A percentile compares a stretch with the other conserved stretches of the same genome.
Evolutionary conservation across 352 stramenopile genomes (phyloP).

Genomic region (Pythium monospermum): DNA sequence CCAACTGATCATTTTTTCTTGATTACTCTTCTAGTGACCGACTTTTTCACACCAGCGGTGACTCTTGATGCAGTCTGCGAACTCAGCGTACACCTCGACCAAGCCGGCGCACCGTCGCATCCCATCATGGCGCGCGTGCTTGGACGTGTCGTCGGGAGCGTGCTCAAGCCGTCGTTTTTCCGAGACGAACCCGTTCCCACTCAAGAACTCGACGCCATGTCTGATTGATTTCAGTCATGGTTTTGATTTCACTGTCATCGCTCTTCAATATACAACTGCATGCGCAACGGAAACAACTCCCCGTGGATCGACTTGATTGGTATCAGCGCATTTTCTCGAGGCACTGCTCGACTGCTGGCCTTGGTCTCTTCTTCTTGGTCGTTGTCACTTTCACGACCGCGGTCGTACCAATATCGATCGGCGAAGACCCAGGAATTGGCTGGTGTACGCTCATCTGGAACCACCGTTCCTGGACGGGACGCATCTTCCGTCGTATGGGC

Average conservation of each 20-base stretch:
- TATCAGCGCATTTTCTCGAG: constrained; percentile 29
- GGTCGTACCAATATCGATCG: constrained; percentile 51
- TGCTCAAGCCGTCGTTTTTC: constrained; percentile 14
- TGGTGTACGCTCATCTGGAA: constrained; percentile 34
- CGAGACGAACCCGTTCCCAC: background rate
- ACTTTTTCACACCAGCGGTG: constrained; percentile 8
- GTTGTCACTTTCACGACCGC: constrained; percentile 1
- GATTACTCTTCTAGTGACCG: background rate
- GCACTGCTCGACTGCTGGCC: constrained; percentile 8
- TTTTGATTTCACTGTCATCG: background rate
- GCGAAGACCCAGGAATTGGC: constrained; percentile 69
- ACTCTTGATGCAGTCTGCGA: constrained; percentile 16
- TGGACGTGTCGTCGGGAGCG: background rate
- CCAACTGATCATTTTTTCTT: background rate
- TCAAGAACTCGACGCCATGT: too few species aligned
- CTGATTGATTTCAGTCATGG: background rate
- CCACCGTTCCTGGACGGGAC: constrained; percentile 23
- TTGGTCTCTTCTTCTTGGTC: constrained; percentile 14
- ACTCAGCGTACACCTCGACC: constrained; percentile 12
- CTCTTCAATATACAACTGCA: constrained; percentile 63
- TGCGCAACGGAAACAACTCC: constrained; percentile 32
- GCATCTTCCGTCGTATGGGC: constrained; percentile 53
- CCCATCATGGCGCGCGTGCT: background rate
- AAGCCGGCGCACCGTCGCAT: background rate
- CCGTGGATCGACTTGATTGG: constrained; percentile 41